Evolutionary conservation across 148 eudicot species (phyloP).

Genomic region (Gaultheria prostrata): DNA sequence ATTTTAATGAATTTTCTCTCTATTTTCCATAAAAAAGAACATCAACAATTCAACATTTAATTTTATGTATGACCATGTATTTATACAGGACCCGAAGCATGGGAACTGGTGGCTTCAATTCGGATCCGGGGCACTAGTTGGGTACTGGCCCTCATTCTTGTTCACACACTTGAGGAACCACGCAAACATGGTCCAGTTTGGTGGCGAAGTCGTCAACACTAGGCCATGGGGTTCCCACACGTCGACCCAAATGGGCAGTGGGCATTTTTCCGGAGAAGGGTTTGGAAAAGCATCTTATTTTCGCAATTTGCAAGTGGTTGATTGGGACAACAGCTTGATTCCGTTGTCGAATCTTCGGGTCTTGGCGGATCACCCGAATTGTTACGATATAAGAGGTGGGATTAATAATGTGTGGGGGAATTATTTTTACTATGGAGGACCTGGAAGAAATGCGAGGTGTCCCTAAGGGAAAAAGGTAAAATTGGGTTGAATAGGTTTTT

Average conservation of each 20-base stretch:
- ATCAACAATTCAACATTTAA: too few relatives aligned
- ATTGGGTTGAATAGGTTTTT: neutral
- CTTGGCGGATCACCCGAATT: conserved; percentile 89
- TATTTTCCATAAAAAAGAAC: too few relatives aligned
- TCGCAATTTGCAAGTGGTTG: conserved; percentile 77
- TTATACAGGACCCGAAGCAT: conserved; percentile 84
- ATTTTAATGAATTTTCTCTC: too few relatives aligned
- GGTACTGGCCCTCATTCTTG: conserved; percentile 88
- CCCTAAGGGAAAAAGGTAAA: conserved; percentile 29
- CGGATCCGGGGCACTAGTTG: conserved; percentile 76
- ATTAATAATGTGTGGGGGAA: conserved; percentile 81
- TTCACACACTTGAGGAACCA: conserved; percentile 72
- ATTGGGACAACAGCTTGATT: conserved; percentile 90
- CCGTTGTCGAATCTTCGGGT: conserved; percentile 63
- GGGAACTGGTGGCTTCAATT: conserved; percentile 99
- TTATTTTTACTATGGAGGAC: conserved; percentile 94
- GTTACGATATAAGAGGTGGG: conserved; percentile 79
- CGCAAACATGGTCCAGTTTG: conserved; percentile 95
- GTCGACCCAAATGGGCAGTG: conserved; percentile 95
- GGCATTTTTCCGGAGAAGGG: conserved; percentile 86
- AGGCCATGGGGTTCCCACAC: conserved; percentile 78
- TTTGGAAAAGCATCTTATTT: conserved; percentile 92
- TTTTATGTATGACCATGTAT: too few relatives aligned
- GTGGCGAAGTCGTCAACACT: conserved; percentile 85
- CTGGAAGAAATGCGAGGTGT: conserved; percentile 79